Evolutionary conservation across 805 yeast species (phyloP), one percentile per base, ranked within the genome.

Genomic region (Ogataea philodendri): DNA sequence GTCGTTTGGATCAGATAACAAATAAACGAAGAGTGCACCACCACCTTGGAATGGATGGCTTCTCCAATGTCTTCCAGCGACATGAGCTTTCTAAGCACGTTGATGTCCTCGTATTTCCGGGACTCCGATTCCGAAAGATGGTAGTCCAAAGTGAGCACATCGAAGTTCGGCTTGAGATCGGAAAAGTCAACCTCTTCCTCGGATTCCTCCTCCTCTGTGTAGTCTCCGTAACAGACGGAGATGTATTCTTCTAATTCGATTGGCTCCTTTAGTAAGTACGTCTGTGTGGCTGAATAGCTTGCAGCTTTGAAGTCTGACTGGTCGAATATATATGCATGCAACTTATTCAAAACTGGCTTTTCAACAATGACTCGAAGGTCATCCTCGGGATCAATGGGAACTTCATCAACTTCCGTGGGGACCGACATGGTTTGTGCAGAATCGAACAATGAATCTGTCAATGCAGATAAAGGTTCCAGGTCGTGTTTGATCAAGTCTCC

Each of bases 351-450:
- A 3, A 34, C 22, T 13, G 32, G 20, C 11, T 26, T 31, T 5
- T 45, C 48, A 4, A 39, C 43, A 9, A 48, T 30, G 6, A 42
- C 44, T 20, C 53, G 37, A 14, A 49, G 22, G 22, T 45, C 52
- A 6, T 36, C n/a, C n/a, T n/a, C n/a, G n/a, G n/a, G n/a, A n/a
- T n/a, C n/a, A n/a, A n/a, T n/a, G n/a, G n/a, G n/a, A n/a, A n/a
- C n/a, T n/a, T n/a, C n/a, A n/a, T n/a, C 51, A 25, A 33, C 30
- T n/a, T 40, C 45, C n/a, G 46, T 34, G 13, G 26, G 32, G 8
- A 44, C 38, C 21, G 46, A 39, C 4, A 20, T 11, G 7, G 32
- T 38, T 7, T 39, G 37, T 3, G 16, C 33, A 9, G 44, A 30
- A 11, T 35, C 49, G 23, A 43, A 39, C 11, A 43, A 15, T 11